Evolutionary conservation across 1,284 basidiomycete genomes (phyloP).

Genomic region (Trichosporon sp.): DNA sequence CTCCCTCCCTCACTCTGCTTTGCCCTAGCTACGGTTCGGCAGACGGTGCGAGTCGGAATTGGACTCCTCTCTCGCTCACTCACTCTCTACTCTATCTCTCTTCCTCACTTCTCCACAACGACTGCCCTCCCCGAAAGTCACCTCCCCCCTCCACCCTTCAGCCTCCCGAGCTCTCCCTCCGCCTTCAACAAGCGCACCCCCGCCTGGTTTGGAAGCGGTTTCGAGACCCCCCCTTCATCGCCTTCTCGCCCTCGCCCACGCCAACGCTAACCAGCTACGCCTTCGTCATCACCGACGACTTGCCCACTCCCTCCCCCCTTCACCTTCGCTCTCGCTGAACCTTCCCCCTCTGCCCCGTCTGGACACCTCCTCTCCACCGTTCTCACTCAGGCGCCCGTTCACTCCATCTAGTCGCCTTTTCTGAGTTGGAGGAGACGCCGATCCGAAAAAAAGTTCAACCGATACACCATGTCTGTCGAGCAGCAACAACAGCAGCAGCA

Average conservation of each 20-base stretch:
- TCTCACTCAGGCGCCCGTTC: background rate
- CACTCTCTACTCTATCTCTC: too few relatives aligned
- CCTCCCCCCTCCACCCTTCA: background rate
- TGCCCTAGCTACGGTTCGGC: background rate
- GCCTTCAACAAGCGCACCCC: background rate
- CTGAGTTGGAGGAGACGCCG: slow-evolving; percentile 1
- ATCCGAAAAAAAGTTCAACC: slow-evolving; percentile 10
- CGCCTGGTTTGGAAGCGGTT: slow-evolving; percentile 3
- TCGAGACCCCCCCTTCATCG: background rate
- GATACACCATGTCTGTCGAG: slow-evolving; percentile 1
- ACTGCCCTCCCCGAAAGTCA: background rate
- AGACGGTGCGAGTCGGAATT: slow-evolving; percentile 1
- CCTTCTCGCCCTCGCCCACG: background rate
- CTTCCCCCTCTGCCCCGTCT: background rate
- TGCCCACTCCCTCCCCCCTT: background rate
- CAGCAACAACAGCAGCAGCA: slow-evolving; percentile 8
- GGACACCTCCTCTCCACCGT: background rate
- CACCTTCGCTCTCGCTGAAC: background rate
- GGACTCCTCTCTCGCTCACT: background rate
- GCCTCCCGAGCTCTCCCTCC: background rate
- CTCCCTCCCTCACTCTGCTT: background rate
- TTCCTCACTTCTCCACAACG: background rate
- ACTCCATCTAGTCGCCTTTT: background rate
- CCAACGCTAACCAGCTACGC: background rate
- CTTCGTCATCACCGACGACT: background rate